Conservation (phyloP, 2,329 filamentous ascomycete species). For the Niveomyces coronatus region DNA sequence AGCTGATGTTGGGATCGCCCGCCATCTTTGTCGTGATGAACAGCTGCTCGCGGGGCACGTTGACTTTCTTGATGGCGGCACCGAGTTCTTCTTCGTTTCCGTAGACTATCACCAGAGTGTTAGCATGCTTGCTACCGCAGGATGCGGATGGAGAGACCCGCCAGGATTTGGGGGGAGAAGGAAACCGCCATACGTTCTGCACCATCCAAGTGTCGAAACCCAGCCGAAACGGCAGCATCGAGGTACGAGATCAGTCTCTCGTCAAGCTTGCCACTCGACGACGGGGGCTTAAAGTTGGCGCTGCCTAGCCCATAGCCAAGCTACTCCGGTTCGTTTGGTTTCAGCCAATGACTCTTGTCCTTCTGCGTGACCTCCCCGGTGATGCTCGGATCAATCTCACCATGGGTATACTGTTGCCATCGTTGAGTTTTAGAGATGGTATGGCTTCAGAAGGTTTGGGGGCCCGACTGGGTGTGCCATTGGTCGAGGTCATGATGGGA, state of each 20-base stretch:
- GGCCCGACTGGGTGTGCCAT: too few species aligned
- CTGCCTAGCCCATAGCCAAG: conserved; percentile 65
- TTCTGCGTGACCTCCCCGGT: neutral
- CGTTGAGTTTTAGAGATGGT: conserved; percentile 65
- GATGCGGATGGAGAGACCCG: neutral
- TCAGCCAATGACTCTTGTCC: conserved; percentile 4
- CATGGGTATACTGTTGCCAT: conserved; percentile 63
- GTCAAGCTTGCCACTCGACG: conserved; percentile 38
- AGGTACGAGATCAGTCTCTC: conserved; percentile 38
- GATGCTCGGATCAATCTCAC: conserved; percentile 26
- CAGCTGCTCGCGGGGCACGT: conserved; percentile 55
- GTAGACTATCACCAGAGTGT: conserved; percentile 34
- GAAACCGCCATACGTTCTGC: conserved; percentile 46
- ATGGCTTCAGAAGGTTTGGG: too few species aligned
- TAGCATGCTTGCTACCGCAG: neutral
- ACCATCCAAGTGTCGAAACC: conserved; percentile 64
- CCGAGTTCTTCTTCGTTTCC: conserved; percentile 62
- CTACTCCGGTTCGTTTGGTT: conserved; percentile 26
- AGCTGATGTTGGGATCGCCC: conserved; percentile 27
- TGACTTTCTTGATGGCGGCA: conserved; percentile 55
- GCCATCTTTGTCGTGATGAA: conserved; percentile 55
- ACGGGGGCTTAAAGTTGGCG: conserved; percentile 46
- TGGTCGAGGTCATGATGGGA: too few species aligned
- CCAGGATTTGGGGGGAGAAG: neutral
- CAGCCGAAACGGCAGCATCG: conserved; percentile 55